These are phyloP conservation scores for Rhodotorula diobovata DNA, from an alignment of 768 basidiomycete genomes.

Conservation along the genomic window DNA sequence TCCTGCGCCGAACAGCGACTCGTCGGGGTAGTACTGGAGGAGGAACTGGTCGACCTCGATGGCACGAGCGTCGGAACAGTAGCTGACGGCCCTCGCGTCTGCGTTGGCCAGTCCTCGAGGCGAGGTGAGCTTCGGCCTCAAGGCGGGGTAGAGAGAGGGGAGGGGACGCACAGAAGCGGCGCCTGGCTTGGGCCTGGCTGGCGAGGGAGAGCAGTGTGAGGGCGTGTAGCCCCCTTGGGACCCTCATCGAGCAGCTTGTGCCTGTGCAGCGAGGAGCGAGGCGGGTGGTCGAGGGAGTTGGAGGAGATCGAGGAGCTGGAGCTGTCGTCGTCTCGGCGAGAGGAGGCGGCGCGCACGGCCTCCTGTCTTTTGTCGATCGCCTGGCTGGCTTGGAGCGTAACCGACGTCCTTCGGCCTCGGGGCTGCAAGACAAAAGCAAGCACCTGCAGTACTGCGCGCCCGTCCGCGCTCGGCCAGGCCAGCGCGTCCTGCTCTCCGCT, in stretches of 20 bases:
- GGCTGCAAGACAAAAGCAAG: too few species aligned
- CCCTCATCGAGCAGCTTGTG: neutral
- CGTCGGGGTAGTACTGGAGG: conserved; percentile 28
- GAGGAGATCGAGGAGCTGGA: too few species aligned
- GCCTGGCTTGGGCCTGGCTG: neutral
- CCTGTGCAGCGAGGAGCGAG: neutral
- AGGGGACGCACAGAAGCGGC: neutral
- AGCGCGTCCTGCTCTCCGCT: too few species aligned
- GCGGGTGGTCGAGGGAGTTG: neutral
- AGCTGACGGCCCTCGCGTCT: conserved; percentile 14
- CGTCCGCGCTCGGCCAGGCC: too few species aligned
- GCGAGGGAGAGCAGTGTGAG: neutral
- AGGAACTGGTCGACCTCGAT: conserved; percentile 33
- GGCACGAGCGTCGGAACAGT: conserved; percentile 18
- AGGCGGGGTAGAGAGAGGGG: neutral
- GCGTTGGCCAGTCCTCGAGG: neutral
- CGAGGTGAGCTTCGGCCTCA: neutral
- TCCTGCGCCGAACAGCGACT: neutral
- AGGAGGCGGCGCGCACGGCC: too few species aligned
- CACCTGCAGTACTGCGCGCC: too few species aligned
- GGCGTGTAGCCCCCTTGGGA: neutral
- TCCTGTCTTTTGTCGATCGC: too few species aligned
- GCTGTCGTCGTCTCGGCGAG: neutral
- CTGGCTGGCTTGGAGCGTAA: too few species aligned
- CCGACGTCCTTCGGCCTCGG: too few species aligned